Conservation (phyloP, 2,329 filamentous ascomycete genomes). For the Aspergillus chevalieri region DNA sequence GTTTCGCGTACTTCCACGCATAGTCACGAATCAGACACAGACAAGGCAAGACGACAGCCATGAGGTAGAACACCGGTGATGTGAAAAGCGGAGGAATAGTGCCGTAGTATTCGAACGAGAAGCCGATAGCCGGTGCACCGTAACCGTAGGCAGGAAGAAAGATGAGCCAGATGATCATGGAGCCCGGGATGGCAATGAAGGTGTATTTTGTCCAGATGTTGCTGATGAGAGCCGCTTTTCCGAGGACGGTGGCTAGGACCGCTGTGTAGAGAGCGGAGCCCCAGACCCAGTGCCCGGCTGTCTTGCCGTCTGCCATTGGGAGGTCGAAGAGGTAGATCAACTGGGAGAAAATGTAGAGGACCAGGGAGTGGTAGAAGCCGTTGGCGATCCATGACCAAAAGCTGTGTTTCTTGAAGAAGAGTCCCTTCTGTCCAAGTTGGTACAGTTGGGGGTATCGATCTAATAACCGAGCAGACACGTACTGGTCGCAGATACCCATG, state of each 20-base stretch:
- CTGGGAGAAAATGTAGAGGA: slow-evolving; percentile 81
- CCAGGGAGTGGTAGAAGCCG: slow-evolving; percentile 88
- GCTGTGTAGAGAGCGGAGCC: slow-evolving; percentile 90
- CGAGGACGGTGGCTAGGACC: slow-evolving; percentile 85
- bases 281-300: slow-evolving; percentile 96
- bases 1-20: slow-evolving; percentile 93
- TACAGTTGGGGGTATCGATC: slow-evolving; percentile 97
- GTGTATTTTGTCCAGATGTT: slow-evolving; percentile 99
- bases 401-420: slow-evolving; percentile 88
- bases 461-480: slow-evolving; percentile 85
- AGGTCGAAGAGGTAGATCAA: slow-evolving; percentile 78
- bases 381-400: slow-evolving; percentile 91
- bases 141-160: slow-evolving; percentile 85
- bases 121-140: slow-evolving; percentile 72
- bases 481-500: slow-evolving; percentile 95
- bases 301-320: slow-evolving; percentile 69
- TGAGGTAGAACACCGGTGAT: slow-evolving; percentile 84
- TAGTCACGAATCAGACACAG: slow-evolving; percentile 84
- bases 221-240: slow-evolving; percentile 89
- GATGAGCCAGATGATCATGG: slow-evolving; percentile 82
- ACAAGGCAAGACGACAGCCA: slow-evolving; percentile 71
- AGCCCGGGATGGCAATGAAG: slow-evolving; percentile 88
- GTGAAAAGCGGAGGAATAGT: slow-evolving; percentile 74
- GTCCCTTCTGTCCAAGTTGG: slow-evolving; percentile 81
- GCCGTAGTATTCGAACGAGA: slow-evolving; percentile 80